Evolutionary conservation across 2,329 filamentous ascomycete genomes (phyloP), one percentile per base, ranked within the genome.

Genomic region (Xylariaceae sp.): DNA sequence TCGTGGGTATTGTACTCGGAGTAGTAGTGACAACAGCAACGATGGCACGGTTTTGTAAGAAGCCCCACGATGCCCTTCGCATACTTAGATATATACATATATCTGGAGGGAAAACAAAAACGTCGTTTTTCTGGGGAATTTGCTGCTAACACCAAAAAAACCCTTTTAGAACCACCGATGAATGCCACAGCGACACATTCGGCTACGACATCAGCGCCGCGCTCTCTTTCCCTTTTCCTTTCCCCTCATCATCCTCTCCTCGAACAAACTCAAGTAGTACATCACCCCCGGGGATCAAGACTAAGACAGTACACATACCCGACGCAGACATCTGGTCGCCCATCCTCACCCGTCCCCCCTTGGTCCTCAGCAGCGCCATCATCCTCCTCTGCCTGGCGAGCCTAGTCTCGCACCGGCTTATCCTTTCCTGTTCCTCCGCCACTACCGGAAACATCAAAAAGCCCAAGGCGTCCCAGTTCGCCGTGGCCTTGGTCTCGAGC

Each of bases 41-140:
- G n/a, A n/a, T n/a, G n/a, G n/a, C n/a, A n/a, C n/a, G n/a, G 17
- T 14, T 29, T 13, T 33, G 46, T 47, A 1, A 43, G 46, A 43
- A n/a, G n/a, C n/a, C n/a, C n/a, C n/a, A n/a, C n/a, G n/a, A n/a
- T n/a, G n/a, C n/a, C n/a, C n/a, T n/a, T n/a, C n/a, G n/a, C n/a
- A n/a, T n/a, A n/a, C n/a, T n/a, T n/a, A n/a, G n/a, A n/a, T n/a
- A n/a, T n/a, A n/a, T n/a, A n/a, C n/a, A n/a, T n/a, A n/a, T n/a
- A n/a, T n/a, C n/a, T n/a, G n/a, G n/a, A n/a, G n/a, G n/a, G n/a
- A n/a, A n/a, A n/a, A n/a, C n/a, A n/a, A n/a, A n/a, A n/a, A n/a
- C n/a, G n/a, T n/a, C n/a, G n/a, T n/a, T n/a, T n/a, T n/a, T n/a
- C n/a, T n/a, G n/a, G n/a, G n/a, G n/a, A n/a, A n/a, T n/a, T n/a